Percentiles rank a stretch among this genome's conserved stretches.
Evolutionary conservation across 169 alveolate species (phyloP).

Genomic region (Babesia caballi): DNA sequence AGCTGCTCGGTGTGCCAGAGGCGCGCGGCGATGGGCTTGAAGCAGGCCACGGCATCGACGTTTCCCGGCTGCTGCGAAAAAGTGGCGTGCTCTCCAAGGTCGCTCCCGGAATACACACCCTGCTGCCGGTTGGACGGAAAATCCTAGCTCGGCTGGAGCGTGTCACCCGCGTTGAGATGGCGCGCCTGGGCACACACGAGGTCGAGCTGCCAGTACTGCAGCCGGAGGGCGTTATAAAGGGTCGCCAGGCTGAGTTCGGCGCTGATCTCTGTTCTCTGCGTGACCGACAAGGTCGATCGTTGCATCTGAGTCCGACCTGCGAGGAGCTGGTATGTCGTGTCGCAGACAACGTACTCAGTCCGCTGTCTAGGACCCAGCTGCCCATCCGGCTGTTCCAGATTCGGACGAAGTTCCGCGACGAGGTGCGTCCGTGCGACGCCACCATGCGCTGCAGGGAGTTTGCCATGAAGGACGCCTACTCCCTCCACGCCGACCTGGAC

Average conservation of each 20-base stretch:
- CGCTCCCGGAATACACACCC: constrained; percentile 39
- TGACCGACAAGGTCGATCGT: constrained; percentile 15
- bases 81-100: constrained; percentile 23
- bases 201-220: constrained; percentile 36
- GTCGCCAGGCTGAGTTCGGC: constrained; percentile 29
- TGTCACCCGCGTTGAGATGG: constrained; percentile 46
- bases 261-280: constrained; percentile 1
- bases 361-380: constrained; percentile 25
- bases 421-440: constrained; percentile 32
- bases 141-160: constrained; percentile 38
- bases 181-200: constrained; percentile 47
- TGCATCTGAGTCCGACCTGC: constrained; percentile 50
- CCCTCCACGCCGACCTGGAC: constrained; percentile 39
- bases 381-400: constrained; percentile 51
- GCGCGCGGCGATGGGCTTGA: constrained; percentile 19
- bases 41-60: not conserved
- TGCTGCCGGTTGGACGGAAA: constrained; percentile 50
- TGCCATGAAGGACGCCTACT: constrained; percentile 57
- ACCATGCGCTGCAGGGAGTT: constrained; percentile 50
- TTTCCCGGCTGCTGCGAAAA: constrained; percentile 13
- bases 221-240: constrained; percentile 9
- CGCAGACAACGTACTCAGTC: not conserved
- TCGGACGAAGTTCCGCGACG: constrained; percentile 59
- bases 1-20: constrained; percentile 20
- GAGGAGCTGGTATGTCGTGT: constrained; percentile 41